Conservation (phyloP, 352 stramenopile genomes). For the Plasmopara halstedii region DNA sequence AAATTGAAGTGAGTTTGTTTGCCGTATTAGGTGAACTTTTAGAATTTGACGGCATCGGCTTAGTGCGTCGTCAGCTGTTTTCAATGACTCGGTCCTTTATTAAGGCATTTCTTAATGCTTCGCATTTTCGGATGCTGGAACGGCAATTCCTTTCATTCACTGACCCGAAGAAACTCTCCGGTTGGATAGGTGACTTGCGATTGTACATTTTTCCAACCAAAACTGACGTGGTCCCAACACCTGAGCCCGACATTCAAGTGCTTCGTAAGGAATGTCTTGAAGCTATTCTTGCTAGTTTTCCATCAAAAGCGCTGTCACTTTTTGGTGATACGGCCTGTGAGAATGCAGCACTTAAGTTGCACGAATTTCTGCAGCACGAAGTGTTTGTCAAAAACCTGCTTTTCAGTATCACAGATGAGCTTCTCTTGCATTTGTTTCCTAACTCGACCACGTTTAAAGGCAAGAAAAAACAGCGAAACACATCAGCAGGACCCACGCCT, state of each 20-base stretch:
- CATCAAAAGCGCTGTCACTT: slow-evolving; percentile 62
- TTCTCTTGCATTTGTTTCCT: slow-evolving; percentile 71
- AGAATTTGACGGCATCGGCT: slow-evolving; percentile 78
- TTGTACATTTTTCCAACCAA: slow-evolving; percentile 54
- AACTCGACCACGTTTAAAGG: slow-evolving; percentile 45
- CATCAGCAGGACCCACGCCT: not conserved
- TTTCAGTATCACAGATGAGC: slow-evolving; percentile 70
- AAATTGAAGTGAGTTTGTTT: slow-evolving; percentile 75
- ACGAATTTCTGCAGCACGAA: slow-evolving; percentile 84
- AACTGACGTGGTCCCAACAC: slow-evolving; percentile 4
- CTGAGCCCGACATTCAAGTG: slow-evolving; percentile 35
- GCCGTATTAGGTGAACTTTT: slow-evolving; percentile 71
- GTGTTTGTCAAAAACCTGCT: slow-evolving; percentile 83
- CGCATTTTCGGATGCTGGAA: slow-evolving; percentile 78
- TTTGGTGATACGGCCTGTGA: slow-evolving; percentile 69
- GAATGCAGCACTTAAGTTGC: slow-evolving; percentile 73
- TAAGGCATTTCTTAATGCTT: slow-evolving; percentile 70
- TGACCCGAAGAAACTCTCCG: slow-evolving; percentile 55
- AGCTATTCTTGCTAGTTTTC: slow-evolving; percentile 62
- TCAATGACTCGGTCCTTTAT: slow-evolving; percentile 75
- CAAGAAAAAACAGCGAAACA: slow-evolving; percentile 17
- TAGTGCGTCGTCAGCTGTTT: slow-evolving; percentile 80
- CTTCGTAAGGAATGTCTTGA: slow-evolving; percentile 60
- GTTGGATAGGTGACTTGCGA: slow-evolving; percentile 41
- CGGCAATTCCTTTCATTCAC: slow-evolving; percentile 75